Evolutionary conservation across 2,329 filamentous ascomycete species (phyloP).

Genomic region (Alternaria sp.): DNA sequence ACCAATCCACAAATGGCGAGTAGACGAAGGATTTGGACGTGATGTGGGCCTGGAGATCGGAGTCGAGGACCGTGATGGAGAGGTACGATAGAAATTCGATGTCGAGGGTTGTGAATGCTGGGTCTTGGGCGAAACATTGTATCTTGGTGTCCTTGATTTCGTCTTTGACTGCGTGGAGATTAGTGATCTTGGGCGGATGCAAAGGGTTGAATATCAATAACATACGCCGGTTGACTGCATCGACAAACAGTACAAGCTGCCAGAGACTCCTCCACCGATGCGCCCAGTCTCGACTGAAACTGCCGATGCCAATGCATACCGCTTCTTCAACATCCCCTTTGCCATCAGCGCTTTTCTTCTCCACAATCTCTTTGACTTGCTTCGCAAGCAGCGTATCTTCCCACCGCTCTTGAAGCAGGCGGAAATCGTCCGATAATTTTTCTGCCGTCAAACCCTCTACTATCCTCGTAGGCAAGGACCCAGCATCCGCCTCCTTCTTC

Average conservation of each 20-base stretch:
- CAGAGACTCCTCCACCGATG: constrained; percentile 43
- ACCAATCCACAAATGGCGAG: constrained; percentile 48
- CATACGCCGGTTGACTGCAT: constrained; percentile 23
- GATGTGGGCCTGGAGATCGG: constrained; percentile 29
- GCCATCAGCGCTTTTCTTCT: constrained; percentile 10
- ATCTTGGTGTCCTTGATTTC: constrained; percentile 1
- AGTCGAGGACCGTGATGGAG: constrained; percentile 20
- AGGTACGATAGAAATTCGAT: constrained; percentile 33
- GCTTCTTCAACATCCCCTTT: constrained; percentile 24
- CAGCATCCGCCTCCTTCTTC: not conserved
- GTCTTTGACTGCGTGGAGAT: too few relatives aligned
- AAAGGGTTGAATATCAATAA: too few relatives aligned
- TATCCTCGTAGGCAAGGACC: constrained; percentile 16
- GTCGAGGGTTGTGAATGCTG: constrained; percentile 43
- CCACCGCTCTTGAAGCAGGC: constrained; percentile 32
- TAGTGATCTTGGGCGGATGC: too few relatives aligned
- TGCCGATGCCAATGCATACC: constrained; percentile 47
- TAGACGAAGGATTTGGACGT: constrained; percentile 34
- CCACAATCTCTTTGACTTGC: constrained; percentile 21
- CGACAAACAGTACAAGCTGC: constrained; percentile 47
- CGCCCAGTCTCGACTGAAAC: constrained; percentile 45
- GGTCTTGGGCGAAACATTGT: constrained; percentile 43
- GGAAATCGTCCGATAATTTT: constrained; percentile 31
- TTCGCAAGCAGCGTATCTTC: constrained; percentile 27
- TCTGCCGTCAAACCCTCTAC: constrained; percentile 34